Evolutionary conservation across 768 basidiomycete genomes (phyloP).

Genomic region (Leucosporidium scottii): DNA sequence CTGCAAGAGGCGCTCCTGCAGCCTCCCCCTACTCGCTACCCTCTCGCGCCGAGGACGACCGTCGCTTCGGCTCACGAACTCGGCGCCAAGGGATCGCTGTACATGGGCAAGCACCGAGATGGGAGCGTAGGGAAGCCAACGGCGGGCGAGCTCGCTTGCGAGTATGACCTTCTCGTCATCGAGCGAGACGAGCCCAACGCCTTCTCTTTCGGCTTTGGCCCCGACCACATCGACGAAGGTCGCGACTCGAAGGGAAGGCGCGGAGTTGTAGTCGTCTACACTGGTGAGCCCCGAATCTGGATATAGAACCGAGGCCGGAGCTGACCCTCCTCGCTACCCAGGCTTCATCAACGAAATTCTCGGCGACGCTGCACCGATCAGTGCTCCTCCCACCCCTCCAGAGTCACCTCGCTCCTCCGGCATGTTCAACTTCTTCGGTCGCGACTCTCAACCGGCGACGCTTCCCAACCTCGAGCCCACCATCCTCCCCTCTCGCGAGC

Average conservation of each 20-base stretch:
- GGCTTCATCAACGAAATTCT: constrained; percentile 77
- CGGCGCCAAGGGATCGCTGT: constrained; percentile 75
- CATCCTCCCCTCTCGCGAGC: constrained; percentile 59
- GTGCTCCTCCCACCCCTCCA: constrained; percentile 29
- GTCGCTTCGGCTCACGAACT: constrained; percentile 50
- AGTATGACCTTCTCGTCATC: constrained; percentile 82
- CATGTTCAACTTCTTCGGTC: constrained; percentile 9
- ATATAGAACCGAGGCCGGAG: too few species aligned
- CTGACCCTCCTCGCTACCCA: not conserved
- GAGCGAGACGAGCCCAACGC: constrained; percentile 84
- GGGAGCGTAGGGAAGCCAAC: constrained; percentile 47
- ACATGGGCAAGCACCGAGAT: constrained; percentile 45
- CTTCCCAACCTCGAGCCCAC: constrained; percentile 44
- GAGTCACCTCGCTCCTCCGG: constrained; percentile 34
- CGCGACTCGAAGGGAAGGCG: constrained; percentile 3
- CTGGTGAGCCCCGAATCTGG: too few species aligned
- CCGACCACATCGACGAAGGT: constrained; percentile 45
- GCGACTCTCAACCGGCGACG: not conserved
- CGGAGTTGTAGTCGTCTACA: constrained; percentile 89
- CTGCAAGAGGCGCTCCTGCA: constrained; percentile 43
- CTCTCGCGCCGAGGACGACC: constrained; percentile 20
- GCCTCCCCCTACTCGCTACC: constrained; percentile 47
- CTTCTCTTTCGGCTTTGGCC: constrained; percentile 91
- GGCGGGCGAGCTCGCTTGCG: constrained; percentile 56
- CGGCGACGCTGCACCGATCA: constrained; percentile 16